Conservation (phyloP, 2,329 filamentous ascomycete species). For the Emergomyces orientalis region DNA sequence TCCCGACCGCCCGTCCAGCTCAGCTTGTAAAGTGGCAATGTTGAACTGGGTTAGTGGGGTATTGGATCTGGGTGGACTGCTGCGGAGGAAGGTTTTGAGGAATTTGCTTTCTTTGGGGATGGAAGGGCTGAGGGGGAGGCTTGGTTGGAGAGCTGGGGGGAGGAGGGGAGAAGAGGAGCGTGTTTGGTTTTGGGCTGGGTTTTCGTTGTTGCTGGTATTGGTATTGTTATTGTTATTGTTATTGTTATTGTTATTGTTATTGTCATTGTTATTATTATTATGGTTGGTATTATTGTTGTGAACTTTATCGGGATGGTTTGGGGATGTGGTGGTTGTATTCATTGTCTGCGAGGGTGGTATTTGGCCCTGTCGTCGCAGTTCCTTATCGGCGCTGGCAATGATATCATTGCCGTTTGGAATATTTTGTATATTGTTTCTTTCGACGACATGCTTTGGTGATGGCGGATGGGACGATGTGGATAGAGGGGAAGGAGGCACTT, state of each 20-base stretch:
- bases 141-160: neutral
- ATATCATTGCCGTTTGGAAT: neutral
- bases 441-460: neutral
- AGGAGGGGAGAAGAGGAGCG: neutral
- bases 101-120: constrained; percentile 8
- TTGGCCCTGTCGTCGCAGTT: neutral
- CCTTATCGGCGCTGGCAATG: neutral
- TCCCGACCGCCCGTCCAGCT: neutral
- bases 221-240: neutral
- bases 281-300: neutral
- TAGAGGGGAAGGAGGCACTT: neutral
- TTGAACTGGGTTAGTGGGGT: constrained; percentile 11
- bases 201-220: neutral
- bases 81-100: constrained; percentile 6
- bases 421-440: neutral
- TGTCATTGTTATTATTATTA: neutral
- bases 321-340: neutral
- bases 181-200: neutral
- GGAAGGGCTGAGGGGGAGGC: constrained; percentile 4
- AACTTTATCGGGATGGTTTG: neutral
- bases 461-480: neutral
- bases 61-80: constrained; percentile 6
- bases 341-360: neutral
- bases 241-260: neutral
- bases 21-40: constrained; percentile 8